Conservation (phyloP, 306 rosid genomes). For the Quercus dentata region DNA sequence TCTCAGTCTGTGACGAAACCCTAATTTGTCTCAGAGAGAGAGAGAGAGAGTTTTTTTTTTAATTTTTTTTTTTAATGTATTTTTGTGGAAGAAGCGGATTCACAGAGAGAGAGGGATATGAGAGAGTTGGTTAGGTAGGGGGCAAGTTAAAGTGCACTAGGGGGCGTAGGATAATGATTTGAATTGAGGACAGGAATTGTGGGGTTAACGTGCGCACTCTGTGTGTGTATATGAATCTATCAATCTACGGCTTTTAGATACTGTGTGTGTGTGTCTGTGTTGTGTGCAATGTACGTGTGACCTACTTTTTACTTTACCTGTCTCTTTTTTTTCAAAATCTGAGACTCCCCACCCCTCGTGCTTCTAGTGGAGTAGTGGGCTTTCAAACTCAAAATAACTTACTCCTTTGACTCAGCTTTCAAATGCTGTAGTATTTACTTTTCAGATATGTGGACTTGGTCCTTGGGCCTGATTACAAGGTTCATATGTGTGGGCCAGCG, state of each 20-base stretch:
- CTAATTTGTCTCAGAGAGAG: slow-evolving; percentile 31
- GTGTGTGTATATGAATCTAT: background rate
- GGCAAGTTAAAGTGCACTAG: slow-evolving; percentile 38
- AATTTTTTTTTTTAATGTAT: background rate
- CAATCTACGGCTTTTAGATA: background rate
- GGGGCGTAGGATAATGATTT: slow-evolving; percentile 18
- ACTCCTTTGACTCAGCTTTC: too few relatives aligned
- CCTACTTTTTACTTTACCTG: background rate
- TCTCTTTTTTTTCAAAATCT: too few relatives aligned
- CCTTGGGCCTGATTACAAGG: too few relatives aligned
- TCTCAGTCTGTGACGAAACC: slow-evolving; percentile 29
- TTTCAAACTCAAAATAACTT: too few relatives aligned
- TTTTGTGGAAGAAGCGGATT: slow-evolving; percentile 60
- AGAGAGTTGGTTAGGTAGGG: slow-evolving; percentile 47
- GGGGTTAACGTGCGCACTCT: slow-evolving; percentile 43
- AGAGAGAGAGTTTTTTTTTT: background rate
- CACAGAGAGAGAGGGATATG: slow-evolving; percentile 44
- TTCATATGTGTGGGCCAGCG: too few relatives aligned
- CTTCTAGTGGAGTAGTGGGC: too few relatives aligned
- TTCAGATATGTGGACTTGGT: too few relatives aligned
- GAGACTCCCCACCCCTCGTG: too few relatives aligned
- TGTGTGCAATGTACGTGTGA: background rate
- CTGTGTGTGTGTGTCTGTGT: background rate
- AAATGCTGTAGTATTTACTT: too few relatives aligned
- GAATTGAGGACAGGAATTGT: background rate